These are phyloP conservation scores for Flaveria robusta DNA, from an alignment of 129 eudicot genomes.

Conservation along the genomic window DNA sequence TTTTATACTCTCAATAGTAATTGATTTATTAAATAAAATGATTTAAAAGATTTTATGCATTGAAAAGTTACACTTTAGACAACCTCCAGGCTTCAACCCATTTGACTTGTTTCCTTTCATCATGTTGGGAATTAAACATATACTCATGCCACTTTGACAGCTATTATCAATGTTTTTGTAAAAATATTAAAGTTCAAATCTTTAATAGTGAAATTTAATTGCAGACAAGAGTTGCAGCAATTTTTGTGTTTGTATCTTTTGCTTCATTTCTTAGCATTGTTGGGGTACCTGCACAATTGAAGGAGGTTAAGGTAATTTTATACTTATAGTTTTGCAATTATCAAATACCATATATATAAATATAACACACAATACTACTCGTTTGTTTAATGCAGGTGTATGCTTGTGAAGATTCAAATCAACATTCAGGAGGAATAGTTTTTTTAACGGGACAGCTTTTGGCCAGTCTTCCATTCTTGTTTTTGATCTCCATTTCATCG, in stretches of 20 bases:
- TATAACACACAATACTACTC: background rate
- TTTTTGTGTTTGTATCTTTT: conserved; percentile 79
- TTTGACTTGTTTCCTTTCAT: background rate
- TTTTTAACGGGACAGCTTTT: conserved; percentile 79
- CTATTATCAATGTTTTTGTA: background rate
- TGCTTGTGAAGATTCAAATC: conserved; percentile 71
- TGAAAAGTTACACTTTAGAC: background rate
- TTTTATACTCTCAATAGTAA: background rate
- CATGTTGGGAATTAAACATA: background rate
- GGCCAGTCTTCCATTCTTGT: conserved; percentile 85
- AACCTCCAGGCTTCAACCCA: background rate
- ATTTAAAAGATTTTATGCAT: background rate
- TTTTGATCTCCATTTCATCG: conserved; percentile 83
- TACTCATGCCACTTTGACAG: background rate
- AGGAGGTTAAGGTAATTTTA: conserved; percentile 74
- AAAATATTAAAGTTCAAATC: background rate
- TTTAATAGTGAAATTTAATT: conserved; percentile 9
- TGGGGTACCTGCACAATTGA: conserved; percentile 72
- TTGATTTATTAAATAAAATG: background rate
- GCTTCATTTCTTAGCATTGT: conserved; percentile 76
- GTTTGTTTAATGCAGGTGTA: conserved; percentile 49
- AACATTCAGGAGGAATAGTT: conserved; percentile 73
- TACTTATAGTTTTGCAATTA: background rate
- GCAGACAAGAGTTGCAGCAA: conserved; percentile 89
- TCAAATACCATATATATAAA: background rate